Evolutionary conservation across 1,284 basidiomycete species (phyloP).

Genomic region (Apiotrichum domesticum): DNA sequence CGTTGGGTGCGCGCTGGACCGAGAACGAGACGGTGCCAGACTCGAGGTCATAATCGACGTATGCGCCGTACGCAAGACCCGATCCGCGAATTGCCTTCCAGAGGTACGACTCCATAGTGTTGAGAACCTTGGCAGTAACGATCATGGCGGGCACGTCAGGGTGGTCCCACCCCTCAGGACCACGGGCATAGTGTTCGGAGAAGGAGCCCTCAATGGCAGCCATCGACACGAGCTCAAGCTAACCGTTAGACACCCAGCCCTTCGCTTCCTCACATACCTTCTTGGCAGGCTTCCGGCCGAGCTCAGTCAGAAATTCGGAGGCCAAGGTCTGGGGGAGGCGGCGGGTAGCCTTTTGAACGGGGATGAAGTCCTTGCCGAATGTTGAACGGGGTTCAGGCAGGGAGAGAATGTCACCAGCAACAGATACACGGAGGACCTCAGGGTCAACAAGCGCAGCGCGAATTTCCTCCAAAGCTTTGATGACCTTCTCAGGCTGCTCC

Average conservation of each 20-base stretch:
- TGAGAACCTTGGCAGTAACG: constrained; percentile 80
- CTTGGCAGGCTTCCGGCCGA: constrained; percentile 67
- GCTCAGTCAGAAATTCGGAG: constrained; percentile 62
- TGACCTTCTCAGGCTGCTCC: constrained; percentile 64
- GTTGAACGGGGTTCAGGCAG: constrained; percentile 65
- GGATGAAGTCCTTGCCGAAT: constrained; percentile 64
- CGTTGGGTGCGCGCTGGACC: constrained; percentile 82
- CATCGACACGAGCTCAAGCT: constrained; percentile 81
- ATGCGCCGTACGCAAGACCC: constrained; percentile 89
- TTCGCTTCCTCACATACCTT: constrained; percentile 49
- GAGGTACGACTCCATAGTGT: constrained; percentile 89
- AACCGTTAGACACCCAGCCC: background rate
- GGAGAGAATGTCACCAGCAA: constrained; percentile 74
- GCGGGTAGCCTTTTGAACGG: constrained; percentile 52
- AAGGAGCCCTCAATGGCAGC: constrained; percentile 93
- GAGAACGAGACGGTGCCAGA: constrained; percentile 73
- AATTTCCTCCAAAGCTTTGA: constrained; percentile 68
- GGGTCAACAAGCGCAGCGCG: constrained; percentile 64
- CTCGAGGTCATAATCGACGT: constrained; percentile 71
- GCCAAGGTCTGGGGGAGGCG: constrained; percentile 65
- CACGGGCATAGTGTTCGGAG: constrained; percentile 71
- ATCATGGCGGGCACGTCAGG: constrained; percentile 77
- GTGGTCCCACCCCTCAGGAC: constrained; percentile 68
- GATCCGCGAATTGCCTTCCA: constrained; percentile 90
- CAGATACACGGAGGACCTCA: constrained; percentile 73